Percentiles rank a stretch among this genome's conserved stretches.
Evolutionary conservation across 2,329 filamentous ascomycete genomes (phyloP).

Genomic region (Penicillium hordei): DNA sequence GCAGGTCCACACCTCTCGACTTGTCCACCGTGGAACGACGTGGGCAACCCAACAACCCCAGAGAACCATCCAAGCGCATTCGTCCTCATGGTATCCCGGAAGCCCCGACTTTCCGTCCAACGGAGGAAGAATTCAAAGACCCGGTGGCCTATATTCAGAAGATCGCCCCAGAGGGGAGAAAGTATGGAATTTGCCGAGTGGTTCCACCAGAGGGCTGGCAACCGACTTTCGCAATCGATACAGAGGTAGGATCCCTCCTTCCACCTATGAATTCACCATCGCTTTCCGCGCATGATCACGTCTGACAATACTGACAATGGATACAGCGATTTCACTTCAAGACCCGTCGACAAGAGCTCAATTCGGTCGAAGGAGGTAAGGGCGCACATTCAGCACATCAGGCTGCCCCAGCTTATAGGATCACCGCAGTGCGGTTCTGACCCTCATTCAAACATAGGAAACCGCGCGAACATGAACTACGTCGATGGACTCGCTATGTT

Average conservation of each 20-base stretch:
- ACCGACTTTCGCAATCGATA: constrained; percentile 92
- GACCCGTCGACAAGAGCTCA: constrained; percentile 92
- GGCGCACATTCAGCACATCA: constrained; percentile 30
- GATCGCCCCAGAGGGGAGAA: constrained; percentile 78
- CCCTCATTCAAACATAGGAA: constrained; percentile 59
- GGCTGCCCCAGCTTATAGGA: constrained; percentile 27
- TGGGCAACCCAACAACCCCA: constrained; percentile 73
- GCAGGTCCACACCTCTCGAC: constrained; percentile 70
- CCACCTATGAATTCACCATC: neutral
- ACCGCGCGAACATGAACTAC: constrained; percentile 92
- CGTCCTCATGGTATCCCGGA: constrained; percentile 83
- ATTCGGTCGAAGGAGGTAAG: constrained; percentile 95
- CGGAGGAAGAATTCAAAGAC: constrained; percentile 90
- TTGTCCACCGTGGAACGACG: constrained; percentile 87
- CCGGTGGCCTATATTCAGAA: constrained; percentile 92
- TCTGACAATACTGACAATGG: constrained; percentile 37
- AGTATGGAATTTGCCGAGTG: constrained; percentile 93
- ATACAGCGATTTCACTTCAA: constrained; percentile 90
- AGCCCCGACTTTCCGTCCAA: constrained; percentile 86
- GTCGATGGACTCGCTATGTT: constrained; percentile 93
- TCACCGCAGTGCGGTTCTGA: constrained; percentile 40
- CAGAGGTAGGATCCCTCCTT: constrained; percentile 65
- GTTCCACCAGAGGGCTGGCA: constrained; percentile 94
- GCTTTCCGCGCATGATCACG: neutral
- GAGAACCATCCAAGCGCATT: constrained; percentile 73